Evolutionary conservation across 2,329 filamentous ascomycete species (phyloP), one percentile per base, ranked within the genome.

Genomic region (Raffaelea albimanens): DNA sequence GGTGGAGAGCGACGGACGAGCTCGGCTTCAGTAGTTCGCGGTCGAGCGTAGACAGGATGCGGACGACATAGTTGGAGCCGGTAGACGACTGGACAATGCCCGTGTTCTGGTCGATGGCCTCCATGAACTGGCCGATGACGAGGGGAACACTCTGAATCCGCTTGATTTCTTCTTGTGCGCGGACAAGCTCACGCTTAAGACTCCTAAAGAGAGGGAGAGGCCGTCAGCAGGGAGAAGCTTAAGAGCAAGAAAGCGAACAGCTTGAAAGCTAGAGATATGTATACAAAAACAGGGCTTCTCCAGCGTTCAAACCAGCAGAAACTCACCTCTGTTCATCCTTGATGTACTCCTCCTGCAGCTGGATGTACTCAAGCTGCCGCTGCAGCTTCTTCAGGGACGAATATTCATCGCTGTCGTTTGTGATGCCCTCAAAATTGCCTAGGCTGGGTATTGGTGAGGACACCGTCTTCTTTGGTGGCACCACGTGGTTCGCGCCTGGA

Each of bases 111-210:
- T 98, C 93, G 63, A 98, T 98, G 48, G 93, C 93, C 70, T 98
- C 93, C 93, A 98, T 98, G 64, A 98, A 98, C 69, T 98, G 93
- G 52, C 93, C 93, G 64, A 98, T 98, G 53, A 98, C 93, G 53
- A 98, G 72, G 23, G 93, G 93, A 47, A 98, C 93, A 66, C 89
- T 96, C 72, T 98, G 93, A 66, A 98, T 98, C 56, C 93, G 83
- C 76, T 98, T 98, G 73, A 98, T 98, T 73, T 98, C 93, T 67
- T 98, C 93, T 66, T 98, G 93, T 58, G 93, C 93, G 58, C 93
- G 83, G 47, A 98, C 91, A 45, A 98, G 79, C 74, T 98, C 93
- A 58, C 93, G 82, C 76, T 98, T 98, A 66, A 98, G 70, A 70
- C 89, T 96, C 72, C 88, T 89, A 5, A 4, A 18, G 25, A 16